phyloP scores from a whole-genome alignment of 2,329 filamentous ascomycete genomes.

The Penicillium capsulatum region DNA sequence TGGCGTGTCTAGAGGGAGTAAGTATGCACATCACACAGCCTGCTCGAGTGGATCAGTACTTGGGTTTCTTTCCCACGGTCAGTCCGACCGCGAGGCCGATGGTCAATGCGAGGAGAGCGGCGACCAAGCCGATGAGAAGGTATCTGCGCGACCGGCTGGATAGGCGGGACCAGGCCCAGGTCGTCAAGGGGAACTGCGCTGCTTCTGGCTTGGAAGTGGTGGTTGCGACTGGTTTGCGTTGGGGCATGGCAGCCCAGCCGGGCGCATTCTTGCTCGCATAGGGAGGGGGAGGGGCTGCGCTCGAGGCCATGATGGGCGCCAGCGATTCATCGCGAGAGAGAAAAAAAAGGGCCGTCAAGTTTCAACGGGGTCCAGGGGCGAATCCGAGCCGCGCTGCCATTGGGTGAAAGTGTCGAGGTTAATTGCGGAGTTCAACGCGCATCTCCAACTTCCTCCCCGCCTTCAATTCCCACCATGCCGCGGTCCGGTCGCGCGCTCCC shows the following conservation, averaged over 20 bases:
- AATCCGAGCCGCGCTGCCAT: no score
- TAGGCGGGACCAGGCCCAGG: no score
- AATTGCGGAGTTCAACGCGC: no score
- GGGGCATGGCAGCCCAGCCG: conserved; percentile 7
- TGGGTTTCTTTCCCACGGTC: conserved; percentile 19
- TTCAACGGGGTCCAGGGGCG: no score
- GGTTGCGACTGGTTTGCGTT: conserved; percentile 15
- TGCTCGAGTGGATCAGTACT: no score
- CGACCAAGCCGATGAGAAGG: conserved; percentile 14
- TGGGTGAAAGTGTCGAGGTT: no score
- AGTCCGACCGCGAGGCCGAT: conserved; percentile 27
- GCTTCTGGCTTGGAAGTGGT: conserved; percentile 2
- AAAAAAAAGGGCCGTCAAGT: no score
- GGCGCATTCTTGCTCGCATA: not conserved
- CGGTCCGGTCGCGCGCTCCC: no score
- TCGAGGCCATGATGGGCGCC: not conserved
- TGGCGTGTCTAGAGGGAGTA: conserved; percentile 2
- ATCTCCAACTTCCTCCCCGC: no score
- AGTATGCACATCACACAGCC: no score
- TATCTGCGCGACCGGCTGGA: conserved; percentile 14
- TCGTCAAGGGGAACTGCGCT: not conserved
- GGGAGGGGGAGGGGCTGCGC: not conserved
- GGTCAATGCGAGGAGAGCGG: conserved; percentile 18
- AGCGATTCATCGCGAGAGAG: conserved; percentile 1
- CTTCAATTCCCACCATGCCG: no score